These are phyloP conservation scores for Candida piceae DNA, from an alignment of 805 yeast species.

Conservation along the genomic window DNA sequence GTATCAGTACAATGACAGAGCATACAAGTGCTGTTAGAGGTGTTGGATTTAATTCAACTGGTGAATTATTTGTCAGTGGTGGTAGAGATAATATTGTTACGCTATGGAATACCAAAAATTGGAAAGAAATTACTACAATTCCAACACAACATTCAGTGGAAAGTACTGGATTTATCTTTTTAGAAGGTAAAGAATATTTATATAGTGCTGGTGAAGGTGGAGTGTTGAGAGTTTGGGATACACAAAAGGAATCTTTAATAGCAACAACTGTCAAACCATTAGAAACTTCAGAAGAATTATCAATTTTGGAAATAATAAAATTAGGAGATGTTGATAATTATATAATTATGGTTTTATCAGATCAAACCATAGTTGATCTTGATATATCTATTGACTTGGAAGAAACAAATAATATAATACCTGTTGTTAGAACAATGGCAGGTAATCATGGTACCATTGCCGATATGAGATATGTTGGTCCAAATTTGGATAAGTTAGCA, in stretches of 20 bases:
- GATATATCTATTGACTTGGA: conserved; percentile 23
- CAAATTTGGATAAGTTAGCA: conserved; percentile 54
- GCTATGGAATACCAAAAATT: conserved; percentile 48
- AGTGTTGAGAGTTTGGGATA: conserved; percentile 60
- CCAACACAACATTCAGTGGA: conserved; percentile 74
- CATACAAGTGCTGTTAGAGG: conserved; percentile 88
- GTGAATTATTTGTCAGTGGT: conserved; percentile 62
- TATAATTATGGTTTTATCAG: conserved; percentile 62
- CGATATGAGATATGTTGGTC: conserved; percentile 76
- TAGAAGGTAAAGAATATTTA: conserved; percentile 33
- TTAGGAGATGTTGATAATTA: conserved; percentile 26
- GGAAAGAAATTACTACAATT: conserved; percentile 57
- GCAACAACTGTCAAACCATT: conserved; percentile 44
- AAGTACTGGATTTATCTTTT: conserved; percentile 52
- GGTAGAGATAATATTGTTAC: conserved; percentile 83
- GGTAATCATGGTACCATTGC: conserved; percentile 97
- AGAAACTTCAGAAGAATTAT: conserved; percentile 65
- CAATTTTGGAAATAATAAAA: conserved; percentile 52
- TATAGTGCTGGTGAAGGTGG: conserved; percentile 79
- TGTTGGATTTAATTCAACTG: conserved; percentile 53
- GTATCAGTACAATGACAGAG: conserved; percentile 56
- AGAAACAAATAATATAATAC: conserved; percentile 30
- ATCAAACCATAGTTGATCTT: conserved; percentile 61
- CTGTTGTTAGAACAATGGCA: conserved; percentile 54
- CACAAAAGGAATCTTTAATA: conserved; percentile 41